A percentile compares a stretch with the other conserved stretches of the same genome.
These are phyloP conservation scores for Antitrichia curtipendula DNA, from an alignment of 225 moss, liverwort and hornwort species.

Conservation along the genomic window DNA sequence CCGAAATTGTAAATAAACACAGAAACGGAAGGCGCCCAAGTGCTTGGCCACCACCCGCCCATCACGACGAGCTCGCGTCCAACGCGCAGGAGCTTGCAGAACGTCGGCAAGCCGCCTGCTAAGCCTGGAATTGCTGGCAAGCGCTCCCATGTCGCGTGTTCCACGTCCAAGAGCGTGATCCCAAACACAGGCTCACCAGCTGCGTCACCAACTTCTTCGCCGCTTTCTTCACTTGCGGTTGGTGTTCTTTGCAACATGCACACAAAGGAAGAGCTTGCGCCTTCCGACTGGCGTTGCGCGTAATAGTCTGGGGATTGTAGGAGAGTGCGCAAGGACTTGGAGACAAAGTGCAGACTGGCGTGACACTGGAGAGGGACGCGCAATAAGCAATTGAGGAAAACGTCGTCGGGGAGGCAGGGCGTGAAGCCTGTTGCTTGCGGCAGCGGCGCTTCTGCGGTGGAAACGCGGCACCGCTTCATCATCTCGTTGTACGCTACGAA, in stretches of 20 bases:
- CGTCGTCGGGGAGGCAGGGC: conserved; percentile 62
- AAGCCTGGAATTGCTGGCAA: conserved; percentile 50
- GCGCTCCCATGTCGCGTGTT: conserved; percentile 36
- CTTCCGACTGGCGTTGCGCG: conserved; percentile 42
- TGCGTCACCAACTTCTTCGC: background rate
- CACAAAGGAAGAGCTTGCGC: conserved; percentile 32
- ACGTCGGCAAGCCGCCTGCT: conserved; percentile 42
- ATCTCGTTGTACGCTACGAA: background rate
- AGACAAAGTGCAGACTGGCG: conserved; percentile 51
- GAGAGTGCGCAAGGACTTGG: conserved; percentile 31
- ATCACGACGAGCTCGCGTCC: conserved; percentile 46
- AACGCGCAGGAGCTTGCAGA: conserved; percentile 36
- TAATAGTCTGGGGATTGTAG: conserved; percentile 40
- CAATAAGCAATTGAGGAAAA: conserved; percentile 58
- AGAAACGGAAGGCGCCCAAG: conserved; percentile 39
- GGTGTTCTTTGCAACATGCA: conserved; percentile 53
- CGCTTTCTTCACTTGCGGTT: background rate
- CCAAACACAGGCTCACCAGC: conserved; percentile 17
- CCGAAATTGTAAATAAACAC: conserved; percentile 65
- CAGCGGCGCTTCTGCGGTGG: background rate
- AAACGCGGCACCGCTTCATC: background rate
- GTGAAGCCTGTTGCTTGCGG: background rate
- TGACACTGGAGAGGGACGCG: conserved; percentile 53
- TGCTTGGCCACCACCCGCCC: conserved; percentile 62
- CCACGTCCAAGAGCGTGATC: conserved; percentile 40